Evolutionary conservation across 2,329 filamentous ascomycete genomes (phyloP).

Genomic region (Bipolaris sorokiniana): DNA sequence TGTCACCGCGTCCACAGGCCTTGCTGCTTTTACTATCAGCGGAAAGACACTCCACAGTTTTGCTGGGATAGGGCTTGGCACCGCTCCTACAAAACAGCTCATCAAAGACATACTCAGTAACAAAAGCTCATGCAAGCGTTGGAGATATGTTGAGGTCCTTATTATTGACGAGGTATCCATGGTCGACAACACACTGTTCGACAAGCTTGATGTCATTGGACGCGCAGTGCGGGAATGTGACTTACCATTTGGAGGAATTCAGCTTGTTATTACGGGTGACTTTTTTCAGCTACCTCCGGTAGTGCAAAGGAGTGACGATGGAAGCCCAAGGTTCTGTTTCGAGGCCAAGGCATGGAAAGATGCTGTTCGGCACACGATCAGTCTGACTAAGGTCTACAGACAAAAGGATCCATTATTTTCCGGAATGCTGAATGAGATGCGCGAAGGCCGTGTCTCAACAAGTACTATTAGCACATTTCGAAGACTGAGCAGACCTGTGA

Average conservation of each 20-base stretch:
- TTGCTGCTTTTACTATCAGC: conserved; percentile 95
- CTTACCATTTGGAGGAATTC: conserved; percentile 92
- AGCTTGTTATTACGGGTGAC: conserved; percentile 92
- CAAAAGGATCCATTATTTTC: conserved; percentile 92
- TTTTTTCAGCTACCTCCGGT: conserved; percentile 98
- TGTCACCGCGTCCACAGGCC: conserved; percentile 91
- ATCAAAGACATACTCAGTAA: conserved; percentile 92
- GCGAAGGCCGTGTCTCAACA: conserved; percentile 79
- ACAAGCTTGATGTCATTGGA: conserved; percentile 90
- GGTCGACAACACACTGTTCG: conserved; percentile 96
- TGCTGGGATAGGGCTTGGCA: conserved; percentile 90
- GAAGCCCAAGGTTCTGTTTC: conserved; percentile 84
- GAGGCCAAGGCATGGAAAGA: conserved; percentile 91
- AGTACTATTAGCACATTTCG: conserved; percentile 78
- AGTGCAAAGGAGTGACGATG: conserved; percentile 69
- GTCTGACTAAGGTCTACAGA: conserved; percentile 92
- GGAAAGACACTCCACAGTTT: conserved; percentile 97
- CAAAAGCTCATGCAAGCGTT: conserved; percentile 83
- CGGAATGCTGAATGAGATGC: conserved; percentile 96
- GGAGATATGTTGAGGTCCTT: conserved; percentile 85
- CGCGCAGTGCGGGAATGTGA: conserved; percentile 86
- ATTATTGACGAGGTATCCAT: conserved; percentile 97
- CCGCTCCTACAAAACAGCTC: conserved; percentile 79
- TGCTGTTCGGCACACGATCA: conserved; percentile 93
- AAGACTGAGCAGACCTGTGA: conserved; percentile 68